A percentile compares a stretch with the other conserved stretches of the same genome.
These are phyloP conservation scores for Pholiota conissans DNA, from an alignment of 768 basidiomycete genomes.

Conservation along the genomic window DNA sequence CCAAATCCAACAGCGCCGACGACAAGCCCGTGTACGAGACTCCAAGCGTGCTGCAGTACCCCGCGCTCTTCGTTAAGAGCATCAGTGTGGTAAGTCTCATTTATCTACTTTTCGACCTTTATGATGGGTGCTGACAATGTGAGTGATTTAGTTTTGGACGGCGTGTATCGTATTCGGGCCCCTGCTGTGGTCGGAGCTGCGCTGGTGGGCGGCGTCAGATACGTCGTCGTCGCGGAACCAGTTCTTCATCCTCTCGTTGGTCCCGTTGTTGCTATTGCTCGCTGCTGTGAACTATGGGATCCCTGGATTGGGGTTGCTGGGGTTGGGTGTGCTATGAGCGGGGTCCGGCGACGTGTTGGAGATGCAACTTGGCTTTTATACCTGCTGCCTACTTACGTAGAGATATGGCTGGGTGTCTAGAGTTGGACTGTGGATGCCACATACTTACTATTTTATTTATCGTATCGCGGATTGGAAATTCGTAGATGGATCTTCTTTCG, in stretches of 20 bases:
- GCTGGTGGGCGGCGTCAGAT: conserved; percentile 59
- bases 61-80: conserved; percentile 58
- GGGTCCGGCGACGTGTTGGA: too few species aligned
- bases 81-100: conserved; percentile 64
- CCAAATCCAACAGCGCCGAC: conserved; percentile 5
- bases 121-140: too few species aligned
- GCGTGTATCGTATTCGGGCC: conserved; percentile 90
- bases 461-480: too few species aligned
- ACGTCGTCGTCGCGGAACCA: conserved; percentile 17
- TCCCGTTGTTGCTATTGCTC: conserved; percentile 19
- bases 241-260: conserved; percentile 14
- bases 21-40: conserved; percentile 36
- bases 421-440: too few species aligned
- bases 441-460: too few species aligned
- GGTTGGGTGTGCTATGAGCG: background rate
- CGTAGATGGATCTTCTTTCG: too few species aligned
- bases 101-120: background rate
- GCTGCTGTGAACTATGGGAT: conserved; percentile 14
- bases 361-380: too few species aligned
- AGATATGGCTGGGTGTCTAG: background rate
- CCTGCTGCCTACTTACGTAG: background rate
- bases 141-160: conserved; percentile 85
- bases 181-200: conserved; percentile 83
- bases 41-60: conserved; percentile 65
- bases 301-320: conserved; percentile 3